phyloP scores from a whole-genome alignment of 129 eudicot genomes.

The Tagetes erecta region DNA sequence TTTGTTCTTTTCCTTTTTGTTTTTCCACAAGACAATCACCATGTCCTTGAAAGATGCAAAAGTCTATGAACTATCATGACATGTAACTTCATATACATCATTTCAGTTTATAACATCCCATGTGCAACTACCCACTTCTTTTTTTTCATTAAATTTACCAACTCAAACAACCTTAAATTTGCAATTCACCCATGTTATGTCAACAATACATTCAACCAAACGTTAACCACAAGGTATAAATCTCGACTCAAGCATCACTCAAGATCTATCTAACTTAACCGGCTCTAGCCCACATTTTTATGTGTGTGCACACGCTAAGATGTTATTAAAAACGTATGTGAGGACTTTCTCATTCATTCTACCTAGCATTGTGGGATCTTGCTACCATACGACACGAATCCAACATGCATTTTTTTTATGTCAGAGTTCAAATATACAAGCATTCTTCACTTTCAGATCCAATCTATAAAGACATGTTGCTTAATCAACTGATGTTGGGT shows the following conservation, averaged over 20 bases:
- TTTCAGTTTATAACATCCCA: conserved; percentile 41
- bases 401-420: not conserved
- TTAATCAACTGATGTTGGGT: not conserved
- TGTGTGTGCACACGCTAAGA: too few species aligned
- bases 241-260: not conserved
- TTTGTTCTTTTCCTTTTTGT: conserved; percentile 38
- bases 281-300: not conserved
- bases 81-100: conserved; percentile 38
- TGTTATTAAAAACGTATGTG: not conserved
- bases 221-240: not conserved
- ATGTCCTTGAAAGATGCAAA: conserved; percentile 68
- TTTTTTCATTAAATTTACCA: conserved; percentile 28
- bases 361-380: not conserved
- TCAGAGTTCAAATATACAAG: not conserved
- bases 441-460: not conserved
- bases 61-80: conserved; percentile 42
- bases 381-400: not conserved
- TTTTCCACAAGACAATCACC: conserved; percentile 68
- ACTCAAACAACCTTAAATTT: conserved; percentile 16
- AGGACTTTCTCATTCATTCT: not conserved
- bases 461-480: not conserved
- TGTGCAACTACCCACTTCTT: conserved; percentile 35
- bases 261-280: not conserved
- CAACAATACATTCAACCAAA: not conserved
- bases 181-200: conserved; percentile 7